A percentile compares a stretch with the other conserved stretches of the same genome.
phyloP scores from a whole-genome alignment of 1,284 basidiomycete genomes.

The Naganishia sp. region DNA sequence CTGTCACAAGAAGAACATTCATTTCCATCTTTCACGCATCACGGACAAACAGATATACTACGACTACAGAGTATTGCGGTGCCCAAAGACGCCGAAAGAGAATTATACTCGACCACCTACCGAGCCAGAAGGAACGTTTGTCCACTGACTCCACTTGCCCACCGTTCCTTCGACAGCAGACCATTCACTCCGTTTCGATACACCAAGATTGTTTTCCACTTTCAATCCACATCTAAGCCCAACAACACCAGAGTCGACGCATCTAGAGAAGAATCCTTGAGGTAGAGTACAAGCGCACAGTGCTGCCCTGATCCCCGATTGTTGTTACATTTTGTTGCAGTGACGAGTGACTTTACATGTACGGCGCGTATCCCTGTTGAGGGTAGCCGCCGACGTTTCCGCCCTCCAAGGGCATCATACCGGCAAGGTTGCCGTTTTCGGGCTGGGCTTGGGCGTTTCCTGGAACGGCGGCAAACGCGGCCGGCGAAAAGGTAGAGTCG shows the following conservation, averaged over 20 bases:
- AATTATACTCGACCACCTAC: constrained; percentile 10
- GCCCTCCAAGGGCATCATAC: constrained; percentile 29
- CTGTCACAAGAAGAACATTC: constrained; percentile 1
- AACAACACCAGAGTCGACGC: constrained; percentile 28
- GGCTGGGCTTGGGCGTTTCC: constrained; percentile 29
- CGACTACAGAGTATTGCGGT: constrained; percentile 15
- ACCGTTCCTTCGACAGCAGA: neutral
- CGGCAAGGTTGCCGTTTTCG: constrained; percentile 21
- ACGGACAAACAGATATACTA: constrained; percentile 18
- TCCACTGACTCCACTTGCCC: neutral
- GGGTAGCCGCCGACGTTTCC: constrained; percentile 28
- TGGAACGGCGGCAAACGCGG: constrained; percentile 22
- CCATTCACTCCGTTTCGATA: constrained; percentile 6
- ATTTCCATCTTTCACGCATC: constrained; percentile 2
- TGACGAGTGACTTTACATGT: constrained; percentile 30
- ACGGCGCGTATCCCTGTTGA: constrained; percentile 32
- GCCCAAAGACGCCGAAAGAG: constrained; percentile 4
- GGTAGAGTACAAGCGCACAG: constrained; percentile 24
- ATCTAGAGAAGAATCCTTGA: constrained; percentile 25
- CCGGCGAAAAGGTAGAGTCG: constrained; percentile 22
- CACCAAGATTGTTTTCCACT: constrained; percentile 11
- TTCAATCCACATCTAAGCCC: constrained; percentile 20
- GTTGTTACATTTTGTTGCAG: constrained; percentile 20
- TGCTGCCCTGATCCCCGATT: constrained; percentile 26
- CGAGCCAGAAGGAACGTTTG: neutral